Conservation (phyloP, 768 basidiomycete genomes). For the Russula griseocarnosa region DNA sequence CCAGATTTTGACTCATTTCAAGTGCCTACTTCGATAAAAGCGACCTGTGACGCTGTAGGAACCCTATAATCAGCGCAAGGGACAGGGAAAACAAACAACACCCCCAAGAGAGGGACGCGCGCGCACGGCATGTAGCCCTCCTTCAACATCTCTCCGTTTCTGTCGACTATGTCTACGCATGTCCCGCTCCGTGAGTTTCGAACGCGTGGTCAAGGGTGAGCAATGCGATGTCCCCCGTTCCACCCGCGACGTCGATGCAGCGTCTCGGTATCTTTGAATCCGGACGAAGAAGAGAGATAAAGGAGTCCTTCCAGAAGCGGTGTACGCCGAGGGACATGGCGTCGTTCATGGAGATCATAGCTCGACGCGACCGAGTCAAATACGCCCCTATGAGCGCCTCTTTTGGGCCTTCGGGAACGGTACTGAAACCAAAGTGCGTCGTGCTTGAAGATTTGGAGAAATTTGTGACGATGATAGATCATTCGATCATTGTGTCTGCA, state of each 20-base stretch:
- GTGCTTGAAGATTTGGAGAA: conserved; percentile 37
- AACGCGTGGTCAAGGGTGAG: conserved; percentile 87
- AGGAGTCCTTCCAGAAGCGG: conserved; percentile 93
- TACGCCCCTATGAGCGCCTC: conserved; percentile 85
- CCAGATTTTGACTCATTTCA: too few relatives aligned
- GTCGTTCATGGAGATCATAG: conserved; percentile 99
- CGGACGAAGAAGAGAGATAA: conserved; percentile 70
- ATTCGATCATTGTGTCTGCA: background rate
- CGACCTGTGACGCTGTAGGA: conserved; percentile 77
- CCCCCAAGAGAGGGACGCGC: background rate
- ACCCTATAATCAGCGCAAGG: conserved; percentile 13
- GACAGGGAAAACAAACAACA: too few relatives aligned
- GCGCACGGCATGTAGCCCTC: conserved; percentile 85
- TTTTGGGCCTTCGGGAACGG: conserved; percentile 81
- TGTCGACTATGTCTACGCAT: conserved; percentile 84
- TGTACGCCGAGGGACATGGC: conserved; percentile 97
- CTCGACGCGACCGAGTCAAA: conserved; percentile 93
- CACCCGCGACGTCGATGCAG: conserved; percentile 95
- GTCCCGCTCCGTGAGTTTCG: conserved; percentile 85
- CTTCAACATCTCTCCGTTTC: conserved; percentile 92
- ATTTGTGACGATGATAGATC: background rate
- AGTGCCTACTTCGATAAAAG: conserved; percentile 89
- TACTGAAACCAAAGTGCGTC: conserved; percentile 91
- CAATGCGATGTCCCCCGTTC: conserved; percentile 95
- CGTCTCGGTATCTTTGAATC: conserved; percentile 68